Conservation (phyloP, 805 yeast genomes). For the Wickerhamomyces ciferrii region DNA sequence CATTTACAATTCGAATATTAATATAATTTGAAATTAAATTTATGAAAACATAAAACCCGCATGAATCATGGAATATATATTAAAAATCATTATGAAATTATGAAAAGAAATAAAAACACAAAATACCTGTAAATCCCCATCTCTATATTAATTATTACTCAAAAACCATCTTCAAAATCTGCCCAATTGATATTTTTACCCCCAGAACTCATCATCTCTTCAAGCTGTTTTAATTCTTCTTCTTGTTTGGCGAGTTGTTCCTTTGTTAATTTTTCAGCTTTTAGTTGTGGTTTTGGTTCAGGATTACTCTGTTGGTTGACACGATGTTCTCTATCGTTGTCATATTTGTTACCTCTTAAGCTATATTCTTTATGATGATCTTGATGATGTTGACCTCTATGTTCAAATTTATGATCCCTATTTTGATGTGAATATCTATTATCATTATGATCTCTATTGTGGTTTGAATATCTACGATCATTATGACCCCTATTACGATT, state of each 20-base stretch:
- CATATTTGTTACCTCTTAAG: constrained; percentile 1
- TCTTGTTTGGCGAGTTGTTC: constrained; percentile 4
- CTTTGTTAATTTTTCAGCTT: neutral
- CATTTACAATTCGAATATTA: too few species aligned
- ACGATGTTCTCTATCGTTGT: neutral
- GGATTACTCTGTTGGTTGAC: neutral
- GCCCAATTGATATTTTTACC: constrained; percentile 19
- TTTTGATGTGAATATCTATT: neutral
- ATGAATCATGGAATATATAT: neutral
- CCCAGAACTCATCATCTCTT: constrained; percentile 7
- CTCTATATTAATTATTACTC: neutral
- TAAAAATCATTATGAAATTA: neutral
- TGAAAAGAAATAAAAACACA: too few species aligned
- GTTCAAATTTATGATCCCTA: neutral
- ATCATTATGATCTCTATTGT: neutral
- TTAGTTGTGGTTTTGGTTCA: neutral
- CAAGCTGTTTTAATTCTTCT: constrained; percentile 4
- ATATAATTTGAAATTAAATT: too few species aligned
- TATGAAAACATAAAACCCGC: too few species aligned
- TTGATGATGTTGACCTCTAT: neutral
- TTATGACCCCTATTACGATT: neutral
- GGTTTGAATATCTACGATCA: neutral
- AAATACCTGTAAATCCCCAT: neutral
- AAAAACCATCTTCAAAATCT: constrained; percentile 14
- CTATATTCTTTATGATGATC: neutral